Evolutionary conservation across 306 rosid species (phyloP), one percentile per base, ranked within the genome.

Genomic region (Fragaria iinumae): DNA sequence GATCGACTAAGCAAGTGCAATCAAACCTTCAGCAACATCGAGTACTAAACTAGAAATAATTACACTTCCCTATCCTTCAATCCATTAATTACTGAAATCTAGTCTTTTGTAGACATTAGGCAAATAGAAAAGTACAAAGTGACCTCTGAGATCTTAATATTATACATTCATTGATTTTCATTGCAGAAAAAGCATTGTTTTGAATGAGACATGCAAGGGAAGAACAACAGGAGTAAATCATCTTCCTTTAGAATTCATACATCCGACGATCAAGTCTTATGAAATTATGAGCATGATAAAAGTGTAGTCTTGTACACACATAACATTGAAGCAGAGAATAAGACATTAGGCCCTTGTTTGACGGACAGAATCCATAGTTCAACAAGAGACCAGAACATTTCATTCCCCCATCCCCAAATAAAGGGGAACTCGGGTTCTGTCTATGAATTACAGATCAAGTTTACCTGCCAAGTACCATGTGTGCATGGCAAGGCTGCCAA

Each of bases 391-490:
- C 20, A 23, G 16, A 60, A 27, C 20, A 60, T 25, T 5, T 27
- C 67, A 17, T 25, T 11, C 20, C 3, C 3, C 38, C 39, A 62
- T 70, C 84, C 82, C 64, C 12, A 9, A 60, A 9, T 64, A 69
- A 66, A 57, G 44, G 81, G 78, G 76, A 50, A 77, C 17, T 66
- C 67, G 60, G 34, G 34, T 73, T 50, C 55, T 65, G 14, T 41
- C 67, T 34, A 57, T 60, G 82, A 79, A 80, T 83, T 84, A 95
- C 48, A 92, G 89, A 85, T 92, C 69, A 38, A 92, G 59, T 85
- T 92, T 96, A 83, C 96, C 90, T 11, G 98, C 99, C 88, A 96
- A 79, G 83, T 96, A 96, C 98, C 99, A 96, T 5, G 99, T 89
- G 86, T 96, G 99, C 87, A 92, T 80, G 25, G 98, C 97, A 75